phyloP scores from a whole-genome alignment of 495 filamentous ascomycete species.

The Parachaetomium inaequale region DNA sequence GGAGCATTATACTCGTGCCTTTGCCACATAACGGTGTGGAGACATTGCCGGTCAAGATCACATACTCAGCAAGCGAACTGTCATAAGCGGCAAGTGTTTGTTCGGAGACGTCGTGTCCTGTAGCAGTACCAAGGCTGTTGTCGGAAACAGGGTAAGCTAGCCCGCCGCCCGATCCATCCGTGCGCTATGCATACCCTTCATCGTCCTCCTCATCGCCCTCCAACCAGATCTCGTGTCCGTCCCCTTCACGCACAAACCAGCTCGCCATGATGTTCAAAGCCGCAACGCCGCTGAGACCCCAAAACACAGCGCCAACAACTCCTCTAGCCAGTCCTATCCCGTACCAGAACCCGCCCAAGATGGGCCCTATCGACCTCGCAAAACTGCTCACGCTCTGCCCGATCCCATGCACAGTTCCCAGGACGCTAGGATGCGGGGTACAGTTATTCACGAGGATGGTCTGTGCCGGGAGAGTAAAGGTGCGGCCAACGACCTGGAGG shows the following conservation, averaged over 20 bases:
- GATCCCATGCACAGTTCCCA: constrained; percentile 79
- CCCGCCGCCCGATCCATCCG: not conserved
- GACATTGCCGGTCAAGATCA: no score
- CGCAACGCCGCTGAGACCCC: constrained; percentile 63
- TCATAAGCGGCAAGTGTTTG: no score
- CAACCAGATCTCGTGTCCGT: constrained; percentile 66
- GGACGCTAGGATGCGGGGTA: constrained; percentile 72
- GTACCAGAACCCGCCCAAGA: constrained; percentile 67
- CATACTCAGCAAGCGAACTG: no score
- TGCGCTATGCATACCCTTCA: not conserved
- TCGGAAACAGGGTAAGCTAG: not conserved
- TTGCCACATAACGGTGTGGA: no score
- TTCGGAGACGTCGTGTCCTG: no score
- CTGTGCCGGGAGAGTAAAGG: constrained; percentile 73
- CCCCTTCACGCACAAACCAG: constrained; percentile 67
- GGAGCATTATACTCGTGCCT: no score
- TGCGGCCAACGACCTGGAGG: constrained; percentile 73
- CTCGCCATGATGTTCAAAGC: constrained; percentile 58
- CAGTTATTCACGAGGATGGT: constrained; percentile 82
- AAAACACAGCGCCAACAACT: constrained; percentile 74
- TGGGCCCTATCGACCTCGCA: constrained; percentile 70
- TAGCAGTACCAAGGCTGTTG: no score
- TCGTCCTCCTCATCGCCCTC: constrained; percentile 62
- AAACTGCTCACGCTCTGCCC: constrained; percentile 69
- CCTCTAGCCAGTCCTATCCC: constrained; percentile 66